Percentiles rank a stretch among this genome's conserved stretches.
Evolutionary conservation across 371 early-diverging fungal species (phyloP).

Genomic region (Entomophthora muscae): DNA sequence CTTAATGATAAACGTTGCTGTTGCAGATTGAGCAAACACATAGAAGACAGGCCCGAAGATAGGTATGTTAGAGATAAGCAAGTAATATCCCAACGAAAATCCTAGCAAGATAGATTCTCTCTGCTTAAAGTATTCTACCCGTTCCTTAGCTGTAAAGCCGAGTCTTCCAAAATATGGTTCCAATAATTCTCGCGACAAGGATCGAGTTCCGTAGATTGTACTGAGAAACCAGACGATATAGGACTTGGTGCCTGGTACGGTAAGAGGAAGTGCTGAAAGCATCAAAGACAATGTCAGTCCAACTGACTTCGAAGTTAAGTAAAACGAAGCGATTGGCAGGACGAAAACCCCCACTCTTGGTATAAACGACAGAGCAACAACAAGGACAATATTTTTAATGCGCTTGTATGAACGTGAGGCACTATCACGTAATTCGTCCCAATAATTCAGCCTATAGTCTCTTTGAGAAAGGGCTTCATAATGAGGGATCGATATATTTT

Average conservation of each 20-base stretch:
- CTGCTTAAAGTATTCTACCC: slow-evolving; percentile 34
- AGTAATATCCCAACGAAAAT: slow-evolving; percentile 36
- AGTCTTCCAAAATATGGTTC: slow-evolving; percentile 47
- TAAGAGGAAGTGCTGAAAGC: slow-evolving; percentile 23
- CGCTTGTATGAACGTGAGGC: slow-evolving; percentile 27
- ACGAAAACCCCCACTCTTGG: slow-evolving; percentile 35
- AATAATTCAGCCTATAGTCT: slow-evolving; percentile 22
- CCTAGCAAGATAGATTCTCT: slow-evolving; percentile 39
- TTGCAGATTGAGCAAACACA: slow-evolving; percentile 7
- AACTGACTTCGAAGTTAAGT: slow-evolving; percentile 20
- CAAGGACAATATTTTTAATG: slow-evolving; percentile 20
- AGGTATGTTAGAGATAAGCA: slow-evolving; percentile 6
- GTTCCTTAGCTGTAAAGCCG: slow-evolving; percentile 26
- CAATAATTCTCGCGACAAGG: slow-evolving; percentile 37
- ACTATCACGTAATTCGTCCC: slow-evolving; percentile 30
- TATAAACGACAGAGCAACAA: slow-evolving; percentile 27
- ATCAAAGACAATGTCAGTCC: slow-evolving; percentile 24
- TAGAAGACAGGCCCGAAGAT: slow-evolving; percentile 2
- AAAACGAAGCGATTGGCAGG: slow-evolving; percentile 35
- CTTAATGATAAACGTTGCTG: not conserved
- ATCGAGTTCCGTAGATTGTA: slow-evolving; percentile 35
- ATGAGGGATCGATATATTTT: slow-evolving; percentile 21
- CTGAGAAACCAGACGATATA: slow-evolving; percentile 23
- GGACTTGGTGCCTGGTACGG: slow-evolving; percentile 21
- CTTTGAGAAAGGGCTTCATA: slow-evolving; percentile 13